Conservation (phyloP, 257 asterid species). For the Lycium barbarum region DNA sequence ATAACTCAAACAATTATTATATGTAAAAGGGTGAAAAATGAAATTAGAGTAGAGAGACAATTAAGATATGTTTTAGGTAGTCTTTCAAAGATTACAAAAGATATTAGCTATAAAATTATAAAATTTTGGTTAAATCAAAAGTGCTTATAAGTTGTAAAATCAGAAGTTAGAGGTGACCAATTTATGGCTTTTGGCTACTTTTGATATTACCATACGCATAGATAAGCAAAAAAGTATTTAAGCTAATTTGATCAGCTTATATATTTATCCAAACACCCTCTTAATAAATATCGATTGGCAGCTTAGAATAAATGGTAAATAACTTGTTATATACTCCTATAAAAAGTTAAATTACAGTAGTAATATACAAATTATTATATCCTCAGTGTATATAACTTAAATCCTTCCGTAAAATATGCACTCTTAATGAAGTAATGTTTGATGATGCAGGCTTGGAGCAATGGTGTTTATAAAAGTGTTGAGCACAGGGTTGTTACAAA, state of each 20-base stretch:
- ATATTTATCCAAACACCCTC: not conserved
- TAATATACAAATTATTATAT: not conserved
- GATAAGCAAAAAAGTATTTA: too few species aligned
- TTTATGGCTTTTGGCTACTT: not conserved
- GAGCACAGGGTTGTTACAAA: constrained; percentile 87
- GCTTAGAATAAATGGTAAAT: not conserved
- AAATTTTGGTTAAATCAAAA: not conserved
- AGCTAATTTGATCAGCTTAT: too few species aligned
- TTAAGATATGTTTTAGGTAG: not conserved
- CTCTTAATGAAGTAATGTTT: constrained; percentile 30
- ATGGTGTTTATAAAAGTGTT: constrained; percentile 78
- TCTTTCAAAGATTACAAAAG: not conserved
- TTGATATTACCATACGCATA: too few species aligned
- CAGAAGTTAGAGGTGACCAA: not conserved
- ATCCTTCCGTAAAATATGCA: constrained; percentile 31
- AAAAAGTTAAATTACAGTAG: not conserved
- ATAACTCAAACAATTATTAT: too few species aligned
- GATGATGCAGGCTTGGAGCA: constrained; percentile 90
- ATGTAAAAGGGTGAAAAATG: not conserved
- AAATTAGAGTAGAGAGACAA: not conserved
- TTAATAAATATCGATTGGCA: not conserved
- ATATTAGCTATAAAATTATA: too few species aligned
- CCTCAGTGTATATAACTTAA: not conserved
- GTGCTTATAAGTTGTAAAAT: not conserved
- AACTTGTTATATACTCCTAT: not conserved